Evolutionary conservation across 1,139 yeast genomes (phyloP), one percentile per base, ranked within the genome.

Genomic region (Protomyces inouyei): DNA sequence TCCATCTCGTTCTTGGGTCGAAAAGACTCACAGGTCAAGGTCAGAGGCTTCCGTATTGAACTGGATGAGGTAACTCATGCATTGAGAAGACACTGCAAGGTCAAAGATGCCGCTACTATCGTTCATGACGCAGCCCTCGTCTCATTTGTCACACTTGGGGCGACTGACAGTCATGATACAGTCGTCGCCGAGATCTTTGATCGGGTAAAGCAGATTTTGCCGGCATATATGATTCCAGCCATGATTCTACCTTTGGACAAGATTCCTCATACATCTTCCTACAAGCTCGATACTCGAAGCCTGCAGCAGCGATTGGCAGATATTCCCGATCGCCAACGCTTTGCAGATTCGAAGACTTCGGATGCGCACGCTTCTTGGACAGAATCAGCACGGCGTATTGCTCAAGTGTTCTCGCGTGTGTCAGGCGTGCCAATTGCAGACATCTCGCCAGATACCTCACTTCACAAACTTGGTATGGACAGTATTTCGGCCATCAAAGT

Each of bases 41-140:
- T 70, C 3, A 67, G 71, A 14, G 72, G 72, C 14, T 71, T 68
- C 37, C 64, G 72, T 6, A 65, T 70, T 21, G 72, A 70, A 57
- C 67, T 70, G 0, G 71, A 67, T 4, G 72, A 70, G 52, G 68
- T 70, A 12, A 70, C 65, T 14, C 48, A 45, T 6, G 52, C 21
- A 5, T n/a, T 63, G 9, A 28, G 36, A 28, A 16, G 28, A 21
- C 52, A 35, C 25, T 18, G 52, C 12, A 55, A 52, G 3, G 66
- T 68, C 14, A 12, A 25, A 8, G 69, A 68, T 16, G 64, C 60
- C 21, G 52, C 60, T 14, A 64, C 64, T 12, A 55, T 66, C 28
- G 60, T 57, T 18, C 52, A 48, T n/a, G 66, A 51, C 16, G 14
- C 45, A 4, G 35, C 48, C 10, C 37, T 59, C 14, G 52, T 52